phyloP scores from a whole-genome alignment of 2,329 filamentous ascomycete genomes.

The Triangularia setosa region DNA sequence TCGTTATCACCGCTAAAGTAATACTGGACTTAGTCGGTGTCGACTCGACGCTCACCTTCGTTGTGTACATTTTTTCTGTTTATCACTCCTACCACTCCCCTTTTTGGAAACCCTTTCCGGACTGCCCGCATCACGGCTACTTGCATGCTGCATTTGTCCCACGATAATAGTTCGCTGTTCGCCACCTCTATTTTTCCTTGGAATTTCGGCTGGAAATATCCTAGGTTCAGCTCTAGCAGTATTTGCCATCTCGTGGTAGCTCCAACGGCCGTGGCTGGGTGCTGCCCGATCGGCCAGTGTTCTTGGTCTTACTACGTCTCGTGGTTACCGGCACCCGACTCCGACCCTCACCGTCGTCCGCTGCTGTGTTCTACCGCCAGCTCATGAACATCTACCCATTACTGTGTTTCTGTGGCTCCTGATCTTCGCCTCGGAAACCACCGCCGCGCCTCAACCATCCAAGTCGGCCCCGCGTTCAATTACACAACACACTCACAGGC shows the following conservation, averaged over 20 bases:
- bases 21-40: neutral
- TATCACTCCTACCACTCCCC: neutral
- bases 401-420: conserved; percentile 1
- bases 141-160: conserved; percentile 15
- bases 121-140: conserved; percentile 9
- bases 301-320: neutral
- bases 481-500: neutral
- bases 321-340: neutral
- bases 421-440: conserved; percentile 8
- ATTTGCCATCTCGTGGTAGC: neutral
- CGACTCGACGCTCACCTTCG: neutral
- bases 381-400: conserved; percentile 8
- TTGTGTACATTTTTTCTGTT: neutral
- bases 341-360: neutral
- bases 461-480: neutral
- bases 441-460: neutral
- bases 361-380: conserved; percentile 9
- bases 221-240: neutral
- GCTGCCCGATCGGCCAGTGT: neutral
- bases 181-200: conserved; percentile 6
- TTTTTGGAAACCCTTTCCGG: neutral
- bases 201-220: conserved; percentile 3
- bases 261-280: neutral
- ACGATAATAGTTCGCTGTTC: conserved; percentile 19
- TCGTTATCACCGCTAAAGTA: conserved; percentile 1